These are phyloP conservation scores for Aspergillus brunneoviolaceus DNA, from an alignment of 2,329 filamentous ascomycete species.

Conservation along the genomic window DNA sequence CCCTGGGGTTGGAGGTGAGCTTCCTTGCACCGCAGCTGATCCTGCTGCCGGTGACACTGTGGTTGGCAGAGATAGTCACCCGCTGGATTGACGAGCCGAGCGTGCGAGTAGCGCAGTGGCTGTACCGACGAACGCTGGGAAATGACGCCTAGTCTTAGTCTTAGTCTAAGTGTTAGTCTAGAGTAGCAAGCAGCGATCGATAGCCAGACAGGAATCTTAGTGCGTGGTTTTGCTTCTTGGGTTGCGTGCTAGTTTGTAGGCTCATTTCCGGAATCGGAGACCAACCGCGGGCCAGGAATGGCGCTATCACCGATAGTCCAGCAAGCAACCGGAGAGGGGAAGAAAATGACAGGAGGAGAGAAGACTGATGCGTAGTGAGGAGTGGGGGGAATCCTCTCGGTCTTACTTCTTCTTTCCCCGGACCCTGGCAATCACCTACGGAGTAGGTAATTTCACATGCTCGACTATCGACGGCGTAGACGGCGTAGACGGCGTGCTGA, in stretches of 20 bases:
- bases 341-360: too few relatives aligned
- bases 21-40: constrained; percentile 62
- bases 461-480: not conserved
- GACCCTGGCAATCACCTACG: too few relatives aligned
- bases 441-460: not conserved
- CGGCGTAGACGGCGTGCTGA: not conserved
- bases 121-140: constrained; percentile 51
- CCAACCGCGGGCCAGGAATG: not conserved
- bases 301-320: not conserved
- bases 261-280: not conserved
- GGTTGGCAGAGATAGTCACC: constrained; percentile 58
- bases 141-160: not conserved
- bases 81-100: constrained; percentile 60
- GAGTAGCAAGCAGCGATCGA: not conserved
- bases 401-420: not conserved
- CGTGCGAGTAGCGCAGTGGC: constrained; percentile 57
- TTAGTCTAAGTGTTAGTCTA: too few relatives aligned
- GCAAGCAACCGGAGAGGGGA: too few relatives aligned
- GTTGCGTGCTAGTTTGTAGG: too few relatives aligned
- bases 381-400: not conserved
- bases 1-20: constrained; percentile 60
- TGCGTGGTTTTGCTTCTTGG: too few relatives aligned
- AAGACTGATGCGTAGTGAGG: too few relatives aligned
- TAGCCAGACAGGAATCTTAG: too few relatives aligned
- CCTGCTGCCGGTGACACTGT: constrained; percentile 60